Evolutionary conservation across 106 monocot genomes (phyloP), one percentile per base, ranked within the genome.

Genomic region (Allium sativum): DNA sequence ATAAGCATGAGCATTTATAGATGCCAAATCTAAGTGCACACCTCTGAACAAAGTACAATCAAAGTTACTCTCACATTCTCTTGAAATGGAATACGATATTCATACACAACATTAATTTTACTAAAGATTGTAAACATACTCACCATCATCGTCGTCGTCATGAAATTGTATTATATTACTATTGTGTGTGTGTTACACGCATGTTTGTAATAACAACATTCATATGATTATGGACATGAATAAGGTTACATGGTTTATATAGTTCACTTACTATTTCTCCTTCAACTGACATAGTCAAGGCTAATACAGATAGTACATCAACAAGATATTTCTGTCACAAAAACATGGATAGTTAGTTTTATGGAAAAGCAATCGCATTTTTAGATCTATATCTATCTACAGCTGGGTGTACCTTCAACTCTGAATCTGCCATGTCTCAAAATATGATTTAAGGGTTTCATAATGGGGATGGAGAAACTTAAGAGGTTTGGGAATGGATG

Each of bases 391-490:
- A 31, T 31, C 5, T 31, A 31, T 31, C 31, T 31, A 52, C 19
- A 9, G 40, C 18, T 55, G 20, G n/a, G n/a, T 9, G 19, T 68
- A 92, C 98, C 88, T 88, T 98, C 12, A 92, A 61, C 8, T 88
- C 88, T 45, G 92, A 85, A 11, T 92, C 85, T 4, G 74, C 53
- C 80, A 98, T 22, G 53, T 73, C 62, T 92, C 98, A 68, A 82
- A 98, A 55, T 78, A 98, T 10, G 73, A 68, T 70, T 98, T 98
- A 21, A 98, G 64, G 53, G 74, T 85, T 45, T 80, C 82, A 83
- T 88, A 98, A 59, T 98, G 98, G 0, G 92, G 88, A 12, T 92
- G 79, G 7, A 98, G 81, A 66, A 98, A 98, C 65, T 98, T 98
- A 42, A 98, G 67, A 68, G 92, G 88, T 65, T 88, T 98, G 20